Conservation (phyloP, 495 filamentous ascomycete genomes). For the Tuber microsphaerosporum region DNA sequence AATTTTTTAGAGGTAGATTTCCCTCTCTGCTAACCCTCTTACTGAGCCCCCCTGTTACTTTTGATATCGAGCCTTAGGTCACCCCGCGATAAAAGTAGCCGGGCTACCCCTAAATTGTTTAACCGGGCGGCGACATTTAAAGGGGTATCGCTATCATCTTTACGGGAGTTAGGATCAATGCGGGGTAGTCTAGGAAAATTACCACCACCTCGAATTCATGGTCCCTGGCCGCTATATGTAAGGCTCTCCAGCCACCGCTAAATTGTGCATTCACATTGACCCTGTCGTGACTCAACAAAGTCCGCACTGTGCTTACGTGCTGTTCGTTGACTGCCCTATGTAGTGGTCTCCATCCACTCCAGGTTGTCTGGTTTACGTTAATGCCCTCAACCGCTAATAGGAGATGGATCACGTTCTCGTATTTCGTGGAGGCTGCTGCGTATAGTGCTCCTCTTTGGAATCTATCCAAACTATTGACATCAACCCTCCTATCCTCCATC, state of each 20-base stretch:
- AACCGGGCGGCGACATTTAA: background rate
- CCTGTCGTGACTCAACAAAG: background rate
- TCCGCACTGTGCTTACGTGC: background rate
- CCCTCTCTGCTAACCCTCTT: background rate
- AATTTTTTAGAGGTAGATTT: background rate
- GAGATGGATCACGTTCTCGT: background rate
- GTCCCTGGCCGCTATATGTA: background rate
- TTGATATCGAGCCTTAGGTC: background rate
- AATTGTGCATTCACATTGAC: background rate
- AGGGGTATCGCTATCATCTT: conserved; percentile 5
- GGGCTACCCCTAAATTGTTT: background rate
- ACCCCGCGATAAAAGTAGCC: background rate
- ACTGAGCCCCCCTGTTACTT: background rate
- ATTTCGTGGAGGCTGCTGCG: conserved; percentile 5
- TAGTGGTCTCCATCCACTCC: background rate
- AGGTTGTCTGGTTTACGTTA: background rate
- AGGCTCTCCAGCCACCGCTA: background rate
- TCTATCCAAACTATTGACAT: conserved; percentile 18
- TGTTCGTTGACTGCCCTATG: background rate
- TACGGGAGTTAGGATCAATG: background rate
- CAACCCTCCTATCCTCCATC: conserved; percentile 4
- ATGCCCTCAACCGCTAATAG: background rate
- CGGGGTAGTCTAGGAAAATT: background rate
- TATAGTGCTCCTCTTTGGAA: conserved; percentile 7
- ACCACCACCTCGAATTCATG: background rate